Evolutionary conservation across 169 alveolate genomes (phyloP), one percentile per base, ranked within the genome.

Genomic region (Plasmodium inui): DNA sequence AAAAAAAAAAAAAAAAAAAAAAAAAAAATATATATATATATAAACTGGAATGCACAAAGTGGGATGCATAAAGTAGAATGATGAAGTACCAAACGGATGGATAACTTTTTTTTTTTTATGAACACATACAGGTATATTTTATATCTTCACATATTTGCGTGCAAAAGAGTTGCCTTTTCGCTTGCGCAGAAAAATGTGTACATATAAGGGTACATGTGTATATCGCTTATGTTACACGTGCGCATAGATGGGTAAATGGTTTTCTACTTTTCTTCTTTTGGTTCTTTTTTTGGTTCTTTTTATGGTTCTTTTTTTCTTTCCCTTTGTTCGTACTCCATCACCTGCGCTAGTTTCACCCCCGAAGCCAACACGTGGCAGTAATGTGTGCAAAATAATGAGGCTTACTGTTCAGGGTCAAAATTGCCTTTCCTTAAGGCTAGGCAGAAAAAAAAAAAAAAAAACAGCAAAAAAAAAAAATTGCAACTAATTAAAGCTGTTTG

Each of bases 321-420:
- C 28, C n/a, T 82, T 82, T 46, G 17, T 53, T 82, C 71, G 12
- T 41, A 46, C 34, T 57, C 30, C 14, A 71, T 84, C 55, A 55
- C 34, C 32, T 72, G 79, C 39, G 61, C 84, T 73, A 73, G 57
- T 50, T 72, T 73, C 22, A 73, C 19, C 46, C 57, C 9, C 22
- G 55, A 84, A 84, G 74, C 55, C 55, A 84, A 26, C 46, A 39
- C 22, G 6, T 71, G 17, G 46, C 46, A n/a, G n/a, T 26, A 67
- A 81, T 73, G 84, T 84, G 93, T 84, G 93, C 84, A 73, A 72
- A 72, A 72, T 46, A 12, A 74, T 41, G 61, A 84, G 93, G 76
- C 32, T 32, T 30, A 26, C 50, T 82, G 19, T 82, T 50, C 26
- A 30, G 61, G 34, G 14, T 61, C 3, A 81, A 81, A 50, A 28